Evolutionary conservation across 116 monocot genomes (phyloP), one percentile per base, ranked within the genome.

Genomic region (Zostera marina): DNA sequence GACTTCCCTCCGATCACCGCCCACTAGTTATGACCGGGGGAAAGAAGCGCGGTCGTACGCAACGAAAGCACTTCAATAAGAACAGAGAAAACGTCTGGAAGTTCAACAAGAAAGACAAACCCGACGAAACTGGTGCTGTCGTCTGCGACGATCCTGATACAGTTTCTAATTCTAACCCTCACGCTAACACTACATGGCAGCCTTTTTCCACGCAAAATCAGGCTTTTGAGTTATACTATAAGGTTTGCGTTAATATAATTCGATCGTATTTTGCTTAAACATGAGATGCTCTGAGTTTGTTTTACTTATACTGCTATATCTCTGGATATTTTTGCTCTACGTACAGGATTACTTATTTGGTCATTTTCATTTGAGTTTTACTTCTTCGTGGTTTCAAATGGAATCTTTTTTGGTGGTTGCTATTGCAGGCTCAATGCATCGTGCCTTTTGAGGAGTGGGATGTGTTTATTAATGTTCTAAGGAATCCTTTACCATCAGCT

Each of bases 21-120:
- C 32, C 51, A 20, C 40, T 20, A 41, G 42, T 19, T 40, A 86
- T 83, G 82, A 81, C 77, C 42, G 80, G 88, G 41, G 94, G 85
- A 4, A 79, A 72, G 61, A 96, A 96, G 76, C 96, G 96, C 40
- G 82, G 96, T 20, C 79, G 89, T 19, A 96, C 85, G 24, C 96
- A 96, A 76, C 49, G 96, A 69, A 63, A 74, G 54, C 89, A 96
- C 66, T 96, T 96, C 89, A 88, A 76, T 62, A 72, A 96, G 72
- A 59, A 65, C 62, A 80, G 89, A 42, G 85, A 89, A 16, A 96
- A 96, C 68, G 73, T 76, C n/a, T 96, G 96, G 96, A 89, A 85
- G 75, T 57, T 79, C 73, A 73, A 76, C 64, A 64, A 44, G 42
- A 77, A 78, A 56, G 65, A 67, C 8, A 66, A 59, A 16, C 19